Evolutionary conservation across 257 asterid species (phyloP).

Genomic region (Plantago major): DNA sequence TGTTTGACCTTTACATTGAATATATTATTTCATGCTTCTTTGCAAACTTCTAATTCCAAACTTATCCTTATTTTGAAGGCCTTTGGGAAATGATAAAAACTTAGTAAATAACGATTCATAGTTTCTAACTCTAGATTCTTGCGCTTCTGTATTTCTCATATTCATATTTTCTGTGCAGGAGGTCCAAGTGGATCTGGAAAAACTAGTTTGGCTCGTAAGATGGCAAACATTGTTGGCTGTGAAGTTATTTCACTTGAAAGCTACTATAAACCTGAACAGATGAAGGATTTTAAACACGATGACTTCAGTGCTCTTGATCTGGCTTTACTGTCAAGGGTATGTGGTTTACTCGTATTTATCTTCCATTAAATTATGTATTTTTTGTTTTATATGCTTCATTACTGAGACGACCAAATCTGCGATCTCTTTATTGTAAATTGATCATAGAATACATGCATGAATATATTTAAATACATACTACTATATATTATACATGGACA

Average conservation of each 20-base stretch:
- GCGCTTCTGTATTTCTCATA: conserved; percentile 8
- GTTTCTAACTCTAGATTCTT: conserved; percentile 16
- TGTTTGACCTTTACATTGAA: too few relatives aligned
- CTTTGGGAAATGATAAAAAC: not conserved
- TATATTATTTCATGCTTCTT: too few relatives aligned
- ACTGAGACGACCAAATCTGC: not conserved
- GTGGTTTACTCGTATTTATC: conserved; percentile 23
- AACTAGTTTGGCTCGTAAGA: conserved; percentile 97
- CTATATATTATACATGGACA: too few relatives aligned
- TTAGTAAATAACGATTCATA: not conserved
- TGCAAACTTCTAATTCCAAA: too few relatives aligned
- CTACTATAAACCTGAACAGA: conserved; percentile 83
- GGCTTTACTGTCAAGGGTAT: conserved; percentile 84
- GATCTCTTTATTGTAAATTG: conserved; percentile 15
- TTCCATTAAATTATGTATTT: conserved; percentile 16
- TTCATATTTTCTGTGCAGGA: conserved; percentile 45
- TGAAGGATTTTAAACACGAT: conserved; percentile 85
- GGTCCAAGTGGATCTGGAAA: conserved; percentile 99
- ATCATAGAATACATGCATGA: conserved; percentile 13
- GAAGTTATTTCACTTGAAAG: conserved; percentile 98
- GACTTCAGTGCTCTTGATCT: conserved; percentile 95
- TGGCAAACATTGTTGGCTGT: conserved; percentile 99
- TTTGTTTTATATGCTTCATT: not conserved
- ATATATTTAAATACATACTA: conserved; percentile 5
- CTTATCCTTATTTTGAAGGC: conserved; percentile 4